phyloP scores from a whole-genome alignment of 352 stramenopile genomes.

The Pythium rishiriense region DNA sequence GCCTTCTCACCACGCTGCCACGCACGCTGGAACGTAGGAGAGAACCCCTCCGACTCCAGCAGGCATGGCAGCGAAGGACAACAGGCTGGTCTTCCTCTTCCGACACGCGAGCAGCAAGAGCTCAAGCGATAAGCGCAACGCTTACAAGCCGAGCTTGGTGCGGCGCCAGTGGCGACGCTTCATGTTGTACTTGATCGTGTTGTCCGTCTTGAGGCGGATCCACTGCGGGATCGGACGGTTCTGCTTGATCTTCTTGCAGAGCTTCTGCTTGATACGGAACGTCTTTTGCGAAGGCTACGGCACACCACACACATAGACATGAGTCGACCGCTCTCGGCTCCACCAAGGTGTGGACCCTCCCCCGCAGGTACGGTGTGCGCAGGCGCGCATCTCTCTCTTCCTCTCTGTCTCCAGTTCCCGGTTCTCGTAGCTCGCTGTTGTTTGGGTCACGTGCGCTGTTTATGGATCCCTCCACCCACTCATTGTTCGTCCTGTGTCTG shows the following conservation, averaged over 20 bases:
- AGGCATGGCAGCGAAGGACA: slow-evolving; percentile 7
- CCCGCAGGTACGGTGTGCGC: background rate
- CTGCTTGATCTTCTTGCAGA: slow-evolving; percentile 99
- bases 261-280: slow-evolving; percentile 99
- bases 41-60: background rate
- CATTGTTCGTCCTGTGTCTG: too few relatives aligned
- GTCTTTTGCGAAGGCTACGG: slow-evolving; percentile 99
- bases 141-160: slow-evolving; percentile 99
- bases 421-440: too few relatives aligned
- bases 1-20: slow-evolving; percentile 7
- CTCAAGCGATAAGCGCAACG: slow-evolving; percentile 21
- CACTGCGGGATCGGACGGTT: slow-evolving; percentile 99
- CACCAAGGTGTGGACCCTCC: background rate
- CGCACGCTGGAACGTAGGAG: background rate
- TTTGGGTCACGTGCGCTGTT: too few relatives aligned
- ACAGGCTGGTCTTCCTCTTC: slow-evolving; percentile 26
- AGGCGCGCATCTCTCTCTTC: slow-evolving; percentile 8
- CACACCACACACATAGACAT: background rate
- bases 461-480: too few relatives aligned
- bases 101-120: slow-evolving; percentile 19
- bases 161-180: slow-evolving; percentile 99
- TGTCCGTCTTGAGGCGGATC: slow-evolving; percentile 99
- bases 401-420: too few relatives aligned
- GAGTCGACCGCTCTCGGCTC: background rate
- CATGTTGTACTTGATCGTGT: slow-evolving; percentile 99